Evolutionary conservation across 2,329 filamentous ascomycete species (phyloP), one percentile per base, ranked within the genome.

Genomic region (Aspergillus latus): DNA sequence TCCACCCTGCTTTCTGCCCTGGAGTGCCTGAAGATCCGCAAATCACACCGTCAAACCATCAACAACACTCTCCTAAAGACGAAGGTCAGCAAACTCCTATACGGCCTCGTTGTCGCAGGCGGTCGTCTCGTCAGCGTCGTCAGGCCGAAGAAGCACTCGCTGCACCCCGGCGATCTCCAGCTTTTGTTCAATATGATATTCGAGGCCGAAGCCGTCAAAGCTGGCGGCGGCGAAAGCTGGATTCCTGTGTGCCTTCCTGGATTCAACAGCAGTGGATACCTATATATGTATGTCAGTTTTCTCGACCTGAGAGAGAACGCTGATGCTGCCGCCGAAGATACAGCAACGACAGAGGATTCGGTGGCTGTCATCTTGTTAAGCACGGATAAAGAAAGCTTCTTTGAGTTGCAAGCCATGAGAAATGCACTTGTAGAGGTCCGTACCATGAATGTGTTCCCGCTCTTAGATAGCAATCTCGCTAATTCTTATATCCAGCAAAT

Each of bases 121-220:
- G 93, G 92, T 4, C 88, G 89, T 66, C 86, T 99, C 5, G 94
- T 99, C 62, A 97, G 92, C 69, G 95, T 99, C 37, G 89, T 97
- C 13, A 83, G 94, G 37, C 95, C 95, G 5, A 92, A 95, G 64
- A 90, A 94, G 56, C 94, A 99, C 73, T 97, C 92, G 0, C 81
- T 99, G 2, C 95, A 99, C 66, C 94, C 95, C 0, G 93, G 92
- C 61, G 94, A 99, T 70, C 81, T 99, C 26, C 93, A 97, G 68
- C 83, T 99, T 45, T 92, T 99, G 58, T 99, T 99, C 81, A 99
- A 97, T 70, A 99, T 99, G 95, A 85, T 99, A 1, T 99, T 99
- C 67, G 92, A 96, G 76, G 94, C 93, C 2, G 90, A 91, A 48
- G 89, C 90, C 43, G 88, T 99, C 70, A 93, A 94, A 70, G 88